These are phyloP conservation scores for Lipomyces spencermartinsiae DNA, from an alignment of 805 yeast genomes.

Conservation along the genomic window DNA sequence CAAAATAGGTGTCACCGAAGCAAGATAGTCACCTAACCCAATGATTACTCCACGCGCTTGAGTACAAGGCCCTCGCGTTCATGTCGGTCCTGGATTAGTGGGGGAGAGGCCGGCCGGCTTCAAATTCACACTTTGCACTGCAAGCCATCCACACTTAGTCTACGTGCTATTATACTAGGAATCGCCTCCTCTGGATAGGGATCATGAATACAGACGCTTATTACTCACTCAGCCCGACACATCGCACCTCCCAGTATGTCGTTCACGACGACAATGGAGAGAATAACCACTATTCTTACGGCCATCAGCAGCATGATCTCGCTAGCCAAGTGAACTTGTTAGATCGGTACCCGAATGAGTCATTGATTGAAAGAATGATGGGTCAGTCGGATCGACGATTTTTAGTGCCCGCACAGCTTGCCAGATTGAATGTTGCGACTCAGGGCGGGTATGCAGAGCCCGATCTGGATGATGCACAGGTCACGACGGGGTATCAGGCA, in stretches of 20 bases:
- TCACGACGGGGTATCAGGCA: neutral
- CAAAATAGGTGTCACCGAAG: too few relatives aligned
- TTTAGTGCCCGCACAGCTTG: conserved; percentile 2
- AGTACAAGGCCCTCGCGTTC: neutral
- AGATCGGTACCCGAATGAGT: conserved; percentile 3
- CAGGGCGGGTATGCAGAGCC: neutral
- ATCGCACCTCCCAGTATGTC: neutral
- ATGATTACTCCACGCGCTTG: too few relatives aligned
- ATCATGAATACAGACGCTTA: neutral
- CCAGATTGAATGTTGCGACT: conserved; percentile 2
- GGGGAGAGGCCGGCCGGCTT: neutral
- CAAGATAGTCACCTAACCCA: neutral
- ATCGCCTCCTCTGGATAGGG: neutral
- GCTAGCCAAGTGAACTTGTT: neutral
- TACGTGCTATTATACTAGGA: neutral
- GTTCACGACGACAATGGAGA: neutral
- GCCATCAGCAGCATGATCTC: neutral
- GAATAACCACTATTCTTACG: neutral
- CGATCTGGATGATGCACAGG: neutral
- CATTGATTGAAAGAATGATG: neutral
- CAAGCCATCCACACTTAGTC: neutral
- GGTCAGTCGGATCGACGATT: neutral
- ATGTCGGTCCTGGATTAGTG: neutral
- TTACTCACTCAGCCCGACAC: neutral
- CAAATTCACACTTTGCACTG: neutral